A percentile compares a stretch with the other conserved stretches of the same genome.
phyloP scores from a whole-genome alignment of 2,329 filamentous ascomycete species.

The Trichoderma sp. region DNA sequence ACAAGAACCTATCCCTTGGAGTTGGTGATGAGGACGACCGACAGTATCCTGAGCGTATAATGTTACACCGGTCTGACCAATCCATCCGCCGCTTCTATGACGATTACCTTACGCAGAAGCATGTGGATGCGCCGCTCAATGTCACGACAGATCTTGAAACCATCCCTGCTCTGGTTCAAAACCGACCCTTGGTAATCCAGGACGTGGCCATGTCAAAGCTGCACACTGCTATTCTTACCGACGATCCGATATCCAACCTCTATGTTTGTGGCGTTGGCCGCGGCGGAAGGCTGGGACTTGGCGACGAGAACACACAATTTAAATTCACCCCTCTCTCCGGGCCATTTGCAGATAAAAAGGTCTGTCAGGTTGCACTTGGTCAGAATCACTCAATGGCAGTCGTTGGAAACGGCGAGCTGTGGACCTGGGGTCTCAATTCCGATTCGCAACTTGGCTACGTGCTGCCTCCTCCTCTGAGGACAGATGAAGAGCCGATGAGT shows the following conservation, averaged over 20 bases:
- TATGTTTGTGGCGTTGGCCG: conserved; percentile 91
- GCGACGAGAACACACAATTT: conserved; percentile 86
- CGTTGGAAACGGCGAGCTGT: conserved; percentile 82
- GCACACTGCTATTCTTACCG: conserved; percentile 83
- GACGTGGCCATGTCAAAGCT: conserved; percentile 88
- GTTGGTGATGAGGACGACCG: conserved; percentile 95
- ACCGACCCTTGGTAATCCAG: conserved; percentile 70
- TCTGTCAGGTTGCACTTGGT: conserved; percentile 77
- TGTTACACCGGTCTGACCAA: conserved; percentile 71
- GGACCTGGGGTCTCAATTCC: conserved; percentile 89
- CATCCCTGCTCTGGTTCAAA: conserved; percentile 70
- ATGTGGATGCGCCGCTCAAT: conserved; percentile 29
- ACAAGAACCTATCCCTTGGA: conserved; percentile 89
- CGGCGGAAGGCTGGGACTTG: conserved; percentile 82
- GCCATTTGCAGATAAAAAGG: conserved; percentile 69
- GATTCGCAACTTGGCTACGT: conserved; percentile 83
- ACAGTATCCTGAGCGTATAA: conserved; percentile 84
- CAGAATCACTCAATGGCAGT: conserved; percentile 89
- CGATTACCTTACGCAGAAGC: conserved; percentile 57
- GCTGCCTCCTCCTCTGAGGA: conserved; percentile 62
- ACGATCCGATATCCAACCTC: conserved; percentile 83
- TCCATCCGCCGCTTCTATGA: conserved; percentile 71
- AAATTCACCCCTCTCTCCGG: conserved; percentile 79
- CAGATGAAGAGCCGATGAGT: conserved; percentile 82
- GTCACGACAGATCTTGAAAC: conserved; percentile 42